A percentile compares a stretch with the other conserved stretches of the same genome.
phyloP scores from a whole-genome alignment of 495 filamentous ascomycete species.

The Coniosporium apollinis region DNA sequence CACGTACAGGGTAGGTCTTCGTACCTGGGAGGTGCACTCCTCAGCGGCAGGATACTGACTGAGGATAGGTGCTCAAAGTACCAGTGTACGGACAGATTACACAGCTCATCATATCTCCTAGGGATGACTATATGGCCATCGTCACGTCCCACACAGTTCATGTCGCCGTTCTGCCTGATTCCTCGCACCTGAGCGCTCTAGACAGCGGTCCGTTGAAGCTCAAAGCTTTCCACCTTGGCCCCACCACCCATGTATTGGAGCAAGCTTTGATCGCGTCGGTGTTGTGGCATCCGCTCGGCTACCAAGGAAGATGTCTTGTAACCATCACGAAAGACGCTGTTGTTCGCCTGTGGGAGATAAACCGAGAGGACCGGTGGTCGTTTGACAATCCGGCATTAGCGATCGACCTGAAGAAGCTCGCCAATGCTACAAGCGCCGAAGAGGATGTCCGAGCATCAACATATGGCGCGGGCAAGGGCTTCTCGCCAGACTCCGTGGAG shows the following conservation, averaged over 20 bases:
- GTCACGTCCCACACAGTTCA: constrained; percentile 71
- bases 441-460: constrained; percentile 58
- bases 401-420: constrained; percentile 66
- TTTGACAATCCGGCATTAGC: constrained; percentile 69
- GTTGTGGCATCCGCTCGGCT: constrained; percentile 75
- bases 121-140: constrained; percentile 62
- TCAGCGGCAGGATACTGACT: constrained; percentile 8
- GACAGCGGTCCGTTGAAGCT: constrained; percentile 50
- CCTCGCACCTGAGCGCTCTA: constrained; percentile 47
- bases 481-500: constrained; percentile 67
- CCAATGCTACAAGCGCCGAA: constrained; percentile 57
- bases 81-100: constrained; percentile 58
- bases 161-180: constrained; percentile 60
- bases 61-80: constrained; percentile 47
- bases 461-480: constrained; percentile 56
- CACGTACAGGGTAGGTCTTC: not conserved
- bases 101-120: constrained; percentile 67
- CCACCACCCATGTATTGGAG: constrained; percentile 73
- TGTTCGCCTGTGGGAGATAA: constrained; percentile 76
- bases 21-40: not conserved
- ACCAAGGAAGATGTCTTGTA: constrained; percentile 52
- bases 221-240: constrained; percentile 71
- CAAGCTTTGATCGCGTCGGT: constrained; percentile 58
- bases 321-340: constrained; percentile 74
- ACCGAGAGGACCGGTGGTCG: constrained; percentile 59